Conservation (phyloP, 176 grass and related monocot species). For the Raddia guianensis region DNA sequence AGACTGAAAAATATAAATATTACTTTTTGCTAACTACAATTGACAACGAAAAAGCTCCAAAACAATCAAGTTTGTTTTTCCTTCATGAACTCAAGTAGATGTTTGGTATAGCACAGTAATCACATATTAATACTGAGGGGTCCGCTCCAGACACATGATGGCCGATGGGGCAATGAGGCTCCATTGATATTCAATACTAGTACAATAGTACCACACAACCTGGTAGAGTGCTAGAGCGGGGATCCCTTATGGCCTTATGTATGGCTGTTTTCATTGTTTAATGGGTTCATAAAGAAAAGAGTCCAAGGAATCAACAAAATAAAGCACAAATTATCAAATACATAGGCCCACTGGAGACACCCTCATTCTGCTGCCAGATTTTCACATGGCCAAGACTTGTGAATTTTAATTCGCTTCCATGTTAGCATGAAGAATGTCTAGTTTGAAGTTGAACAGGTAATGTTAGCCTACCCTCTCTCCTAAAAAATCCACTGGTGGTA, state of each 20-base stretch:
- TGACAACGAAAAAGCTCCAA: neutral
- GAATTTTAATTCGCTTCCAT: neutral
- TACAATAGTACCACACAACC: neutral
- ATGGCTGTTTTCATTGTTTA: neutral
- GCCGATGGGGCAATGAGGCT: neutral
- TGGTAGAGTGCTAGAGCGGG: constrained; percentile 19
- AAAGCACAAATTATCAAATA: constrained; percentile 19
- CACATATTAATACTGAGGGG: neutral
- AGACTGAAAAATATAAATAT: neutral
- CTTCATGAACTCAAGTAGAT: constrained; percentile 2
- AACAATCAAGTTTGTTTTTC: neutral
- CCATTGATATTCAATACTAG: constrained; percentile 4
- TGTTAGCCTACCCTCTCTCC: neutral
- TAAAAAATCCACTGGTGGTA: neutral
- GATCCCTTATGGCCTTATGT: constrained; percentile 8
- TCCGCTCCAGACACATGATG: neutral
- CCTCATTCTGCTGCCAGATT: constrained; percentile 19
- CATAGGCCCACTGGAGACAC: constrained; percentile 14
- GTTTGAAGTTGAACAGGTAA: neutral
- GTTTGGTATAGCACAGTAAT: neutral
- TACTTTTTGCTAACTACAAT: neutral
- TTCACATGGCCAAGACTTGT: constrained; percentile 21
- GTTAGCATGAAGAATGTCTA: constrained; percentile 26
- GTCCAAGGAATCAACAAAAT: neutral
- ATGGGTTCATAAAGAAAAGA: constrained; percentile 14